Evolutionary conservation across 371 early-diverging fungal species (phyloP), one percentile per base, ranked within the genome.

Genomic region (Batrachochytrium dendrobatidis): DNA sequence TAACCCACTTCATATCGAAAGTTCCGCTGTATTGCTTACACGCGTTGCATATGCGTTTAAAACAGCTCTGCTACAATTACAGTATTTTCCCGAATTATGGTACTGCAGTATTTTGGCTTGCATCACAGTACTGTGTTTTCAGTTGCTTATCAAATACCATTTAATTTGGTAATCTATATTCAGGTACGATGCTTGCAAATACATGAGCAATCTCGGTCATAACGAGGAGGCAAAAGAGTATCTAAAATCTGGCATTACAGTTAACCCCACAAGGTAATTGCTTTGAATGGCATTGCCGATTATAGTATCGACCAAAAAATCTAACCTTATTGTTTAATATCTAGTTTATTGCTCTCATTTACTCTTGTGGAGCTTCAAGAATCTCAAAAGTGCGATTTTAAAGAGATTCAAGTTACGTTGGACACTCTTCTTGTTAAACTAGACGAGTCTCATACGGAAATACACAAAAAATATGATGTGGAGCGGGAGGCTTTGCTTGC

Each of bases 11-110:
- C 81, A 80, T 15, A 59, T 92, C 29, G 90, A 88, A 33, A 87
- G 88, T 25, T 60, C 60, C 15, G 60, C 68, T 0, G 67, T 68
- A 0, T 60, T 93, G 5, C 68, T 77, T 22, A 80, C 84, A 12
- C 83, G 98, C 20, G 86, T 95, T 1, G 69, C 82, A 1, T 92
- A 87, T 69, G 87, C 87, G 0, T 97, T 91, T 64, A 88, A 87
- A 65, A 90, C 90, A 61, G 90, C 93, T 0, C 80, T 92, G 56
- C 69, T 89, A 63, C 81, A 78, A 35, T 72, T 95, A 66, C 71
- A 93, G 32, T 83, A 83, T 56, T 95, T 87, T 64, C 95, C 95
- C 0, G 94, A 95, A 64, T 69, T 95, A 5, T 95, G 92, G 94
- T 84, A 63, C 56, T 61, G 25, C 10, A 49, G 3, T 28, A 35